Evolutionary conservation across 345 rosid genomes (phyloP), one percentile per base, ranked within the genome.

Genomic region (Salix brachista): DNA sequence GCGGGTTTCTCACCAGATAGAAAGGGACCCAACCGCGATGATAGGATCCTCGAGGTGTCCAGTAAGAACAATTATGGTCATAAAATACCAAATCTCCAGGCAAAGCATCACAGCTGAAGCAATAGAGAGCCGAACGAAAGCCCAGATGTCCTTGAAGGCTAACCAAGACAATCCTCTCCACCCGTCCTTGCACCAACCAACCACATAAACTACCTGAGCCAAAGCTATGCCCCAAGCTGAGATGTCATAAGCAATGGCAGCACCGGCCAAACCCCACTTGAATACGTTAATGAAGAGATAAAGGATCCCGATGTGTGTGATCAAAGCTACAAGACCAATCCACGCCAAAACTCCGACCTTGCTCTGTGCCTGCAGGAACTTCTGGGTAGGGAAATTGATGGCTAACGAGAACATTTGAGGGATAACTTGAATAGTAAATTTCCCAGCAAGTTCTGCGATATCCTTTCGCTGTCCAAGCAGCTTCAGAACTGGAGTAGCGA

Each of bases 51-150:
- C 90, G 75, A 92, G 97, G 77, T 96, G 97, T 16, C 99, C 99
- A 4, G 99, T 93, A 52, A 96, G 94, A 69, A 96, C 98, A 80
- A 96, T 92, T 58, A 96, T 89, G 36, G 91, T 87, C 98, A 96
- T 96, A 74, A 91, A 90, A 78, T 96, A 96, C 99, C 98, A 96
- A 86, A 96, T 91, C 91, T 96, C 98, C n/a, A 96, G 80, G 77
- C 96, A 96, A 79, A 96, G 86, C 98, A 93, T 93, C 7, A 95
- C 88, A 50, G 98, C 99, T n/a, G 99, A 96, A 54, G 99, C 98
- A 23, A 90, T 64, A n/a, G 96, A 93, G 42, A 95, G 89, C 65
- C 80, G 88, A 67, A 87, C 83, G 79, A 96, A 96, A 2, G 89
- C 94, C 96, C 91, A 90, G 6, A 93, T 73, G 66, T 93, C 97